Evolutionary conservation across 2,329 filamentous ascomycete genomes (phyloP).

Genomic region (Fusarium newnesense): DNA sequence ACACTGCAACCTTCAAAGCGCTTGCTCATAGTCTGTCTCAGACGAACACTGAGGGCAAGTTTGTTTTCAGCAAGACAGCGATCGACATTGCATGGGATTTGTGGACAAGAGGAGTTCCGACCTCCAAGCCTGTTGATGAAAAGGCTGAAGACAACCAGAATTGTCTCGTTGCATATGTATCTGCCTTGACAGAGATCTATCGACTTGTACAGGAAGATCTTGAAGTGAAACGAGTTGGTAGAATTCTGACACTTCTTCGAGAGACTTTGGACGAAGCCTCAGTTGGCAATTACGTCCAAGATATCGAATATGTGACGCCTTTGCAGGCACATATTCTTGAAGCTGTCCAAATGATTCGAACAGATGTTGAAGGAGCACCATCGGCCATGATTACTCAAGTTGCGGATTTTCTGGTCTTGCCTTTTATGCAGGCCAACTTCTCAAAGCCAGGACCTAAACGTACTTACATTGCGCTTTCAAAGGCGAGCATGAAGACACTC

Average conservation of each 20-base stretch:
- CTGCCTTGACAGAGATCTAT: conserved; percentile 81
- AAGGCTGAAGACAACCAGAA: conserved; percentile 76
- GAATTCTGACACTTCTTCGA: conserved; percentile 77
- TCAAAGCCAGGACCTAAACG: conserved; percentile 62
- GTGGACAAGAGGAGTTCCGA: conserved; percentile 75
- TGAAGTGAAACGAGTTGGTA: conserved; percentile 68
- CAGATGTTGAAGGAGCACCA: conserved; percentile 71
- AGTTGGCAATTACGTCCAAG: conserved; percentile 73
- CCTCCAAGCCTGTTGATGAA: conserved; percentile 48
- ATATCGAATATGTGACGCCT: conserved; percentile 77
- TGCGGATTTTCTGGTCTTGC: conserved; percentile 76
- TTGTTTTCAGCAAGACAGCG: conserved; percentile 60
- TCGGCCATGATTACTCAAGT: conserved; percentile 75
- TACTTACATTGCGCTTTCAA: conserved; percentile 91
- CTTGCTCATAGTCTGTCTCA: conserved; percentile 70
- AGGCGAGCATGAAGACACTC: conserved; percentile 79
- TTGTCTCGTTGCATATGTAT: conserved; percentile 86
- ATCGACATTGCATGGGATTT: conserved; percentile 74
- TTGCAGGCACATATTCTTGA: conserved; percentile 77
- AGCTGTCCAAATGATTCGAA: conserved; percentile 73
- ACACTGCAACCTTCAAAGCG: conserved; percentile 76
- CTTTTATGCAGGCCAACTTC: conserved; percentile 63
- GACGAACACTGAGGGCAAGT: conserved; percentile 55
- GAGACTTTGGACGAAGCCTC: conserved; percentile 77
- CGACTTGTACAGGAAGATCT: conserved; percentile 75